Evolutionary conservation across 768 basidiomycete genomes (phyloP).

Genomic region (Glaciozyma martinii): DNA sequence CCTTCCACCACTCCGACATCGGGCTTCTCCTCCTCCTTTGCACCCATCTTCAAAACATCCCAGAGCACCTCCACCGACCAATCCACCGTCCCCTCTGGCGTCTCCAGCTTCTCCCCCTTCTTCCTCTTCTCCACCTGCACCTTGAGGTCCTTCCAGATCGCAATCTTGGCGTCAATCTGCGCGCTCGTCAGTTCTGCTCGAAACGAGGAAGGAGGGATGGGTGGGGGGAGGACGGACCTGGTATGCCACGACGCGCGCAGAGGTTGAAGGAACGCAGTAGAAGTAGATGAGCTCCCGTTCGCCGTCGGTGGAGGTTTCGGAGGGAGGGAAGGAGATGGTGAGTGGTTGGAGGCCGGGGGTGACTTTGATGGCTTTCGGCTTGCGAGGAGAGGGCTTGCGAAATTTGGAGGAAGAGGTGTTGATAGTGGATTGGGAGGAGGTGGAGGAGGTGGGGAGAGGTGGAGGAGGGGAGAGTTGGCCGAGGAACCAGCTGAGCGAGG

Average conservation of each 20-base stretch:
- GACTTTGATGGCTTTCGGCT: constrained; percentile 19
- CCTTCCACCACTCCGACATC: background rate
- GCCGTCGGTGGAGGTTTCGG: background rate
- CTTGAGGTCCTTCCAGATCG: background rate
- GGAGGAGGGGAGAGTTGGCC: background rate
- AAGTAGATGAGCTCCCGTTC: background rate
- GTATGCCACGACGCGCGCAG: background rate
- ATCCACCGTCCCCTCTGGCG: background rate
- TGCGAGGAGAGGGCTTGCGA: constrained; percentile 1
- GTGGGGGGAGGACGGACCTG: background rate
- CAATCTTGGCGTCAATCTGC: background rate
- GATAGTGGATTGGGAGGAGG: background rate
- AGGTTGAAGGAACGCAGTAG: background rate
- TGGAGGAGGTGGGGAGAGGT: background rate
- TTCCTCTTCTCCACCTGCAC: constrained; percentile 19
- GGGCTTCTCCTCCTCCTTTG: background rate
- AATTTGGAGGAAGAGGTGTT: background rate
- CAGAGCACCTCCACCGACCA: background rate
- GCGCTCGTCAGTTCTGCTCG: background rate
- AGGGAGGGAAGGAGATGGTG: background rate
- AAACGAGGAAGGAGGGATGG: background rate
- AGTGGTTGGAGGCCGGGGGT: constrained; percentile 17
- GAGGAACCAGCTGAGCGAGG: background rate
- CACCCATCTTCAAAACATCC: background rate
- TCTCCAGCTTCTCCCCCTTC: background rate